These are phyloP conservation scores for Rhodotorula babjevae DNA, from an alignment of 768 basidiomycete genomes.

Conservation along the genomic window DNA sequence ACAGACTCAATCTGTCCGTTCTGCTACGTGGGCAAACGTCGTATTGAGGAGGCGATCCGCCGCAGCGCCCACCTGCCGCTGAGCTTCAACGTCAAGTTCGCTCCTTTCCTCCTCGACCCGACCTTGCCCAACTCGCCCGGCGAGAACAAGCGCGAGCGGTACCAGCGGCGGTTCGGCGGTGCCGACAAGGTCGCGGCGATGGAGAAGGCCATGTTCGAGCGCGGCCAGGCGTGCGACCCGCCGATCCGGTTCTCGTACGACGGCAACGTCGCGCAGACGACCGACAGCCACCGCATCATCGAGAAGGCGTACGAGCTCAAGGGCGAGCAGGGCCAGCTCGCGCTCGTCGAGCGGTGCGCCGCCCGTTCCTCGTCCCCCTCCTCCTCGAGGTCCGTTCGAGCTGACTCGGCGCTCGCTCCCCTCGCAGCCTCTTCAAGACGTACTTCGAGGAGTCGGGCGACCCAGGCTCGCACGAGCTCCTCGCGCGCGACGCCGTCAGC, in stretches of 20 bases:
- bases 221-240: conserved; percentile 19
- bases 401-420: too few species aligned
- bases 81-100: conserved; percentile 29
- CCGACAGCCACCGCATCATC: conserved; percentile 62
- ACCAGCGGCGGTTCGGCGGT: conserved; percentile 37
- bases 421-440: conserved; percentile 51
- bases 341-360: conserved; percentile 52
- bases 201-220: conserved; percentile 33
- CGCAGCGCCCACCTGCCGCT: conserved; percentile 23
- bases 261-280: conserved; percentile 53
- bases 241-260: conserved; percentile 44
- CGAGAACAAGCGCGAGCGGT: conserved; percentile 38
- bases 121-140: conserved; percentile 30
- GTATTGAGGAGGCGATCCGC: conserved; percentile 33
- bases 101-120: conserved; percentile 41
- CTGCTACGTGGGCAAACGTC: conserved; percentile 37
- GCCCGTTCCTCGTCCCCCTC: not conserved
- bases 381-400: too few species aligned
- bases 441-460: conserved; percentile 64
- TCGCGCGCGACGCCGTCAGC: conserved; percentile 59
- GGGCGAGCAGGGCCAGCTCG: conserved; percentile 59
- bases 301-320: conserved; percentile 63
- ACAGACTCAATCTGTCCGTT: conserved; percentile 32
- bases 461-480: conserved; percentile 58
- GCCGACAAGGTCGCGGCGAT: conserved; percentile 31